Percentiles rank a stretch among this genome's conserved stretches.
phyloP scores from a whole-genome alignment of 176 grass and related monocot genomes.

The Carex myosuroides region DNA sequence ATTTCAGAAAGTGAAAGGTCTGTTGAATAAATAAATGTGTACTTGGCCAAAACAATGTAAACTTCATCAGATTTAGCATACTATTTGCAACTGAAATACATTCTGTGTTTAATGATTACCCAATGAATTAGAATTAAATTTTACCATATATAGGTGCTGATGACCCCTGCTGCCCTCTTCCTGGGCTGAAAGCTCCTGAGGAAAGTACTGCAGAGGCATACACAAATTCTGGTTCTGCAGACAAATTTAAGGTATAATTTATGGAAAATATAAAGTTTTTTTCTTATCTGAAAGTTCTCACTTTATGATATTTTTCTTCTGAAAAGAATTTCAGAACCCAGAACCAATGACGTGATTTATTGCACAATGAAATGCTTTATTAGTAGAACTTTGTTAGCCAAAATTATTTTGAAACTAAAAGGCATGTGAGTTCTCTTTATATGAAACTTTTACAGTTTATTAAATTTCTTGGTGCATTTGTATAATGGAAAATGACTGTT shows the following conservation, averaged over 20 bases:
- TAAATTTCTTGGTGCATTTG: not conserved
- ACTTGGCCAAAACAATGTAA: not conserved
- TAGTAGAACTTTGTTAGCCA: not conserved
- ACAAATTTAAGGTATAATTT: constrained; percentile 61
- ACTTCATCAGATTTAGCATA: not conserved
- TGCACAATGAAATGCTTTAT: constrained; percentile 2
- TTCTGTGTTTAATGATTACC: not conserved
- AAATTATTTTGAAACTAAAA: not conserved
- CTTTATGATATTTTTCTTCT: not conserved
- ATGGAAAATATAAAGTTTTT: not conserved
- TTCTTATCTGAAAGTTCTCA: not conserved
- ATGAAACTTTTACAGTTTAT: not conserved
- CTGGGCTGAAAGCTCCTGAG: constrained; percentile 39
- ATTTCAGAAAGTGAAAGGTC: not conserved
- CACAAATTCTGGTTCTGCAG: constrained; percentile 15
- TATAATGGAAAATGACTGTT: not conserved
- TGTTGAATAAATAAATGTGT: not conserved
- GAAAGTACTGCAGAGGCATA: constrained; percentile 39
- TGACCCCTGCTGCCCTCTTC: constrained; percentile 66
- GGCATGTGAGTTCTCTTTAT: not conserved
- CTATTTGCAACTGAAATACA: not conserved
- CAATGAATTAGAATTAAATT: not conserved
- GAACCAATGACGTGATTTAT: not conserved
- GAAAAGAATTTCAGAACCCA: not conserved
- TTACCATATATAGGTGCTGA: constrained; percentile 39